These are phyloP conservation scores for Amborella trichopoda DNA, from an alignment of 164 flowering plant species.

Conservation along the genomic window DNA sequence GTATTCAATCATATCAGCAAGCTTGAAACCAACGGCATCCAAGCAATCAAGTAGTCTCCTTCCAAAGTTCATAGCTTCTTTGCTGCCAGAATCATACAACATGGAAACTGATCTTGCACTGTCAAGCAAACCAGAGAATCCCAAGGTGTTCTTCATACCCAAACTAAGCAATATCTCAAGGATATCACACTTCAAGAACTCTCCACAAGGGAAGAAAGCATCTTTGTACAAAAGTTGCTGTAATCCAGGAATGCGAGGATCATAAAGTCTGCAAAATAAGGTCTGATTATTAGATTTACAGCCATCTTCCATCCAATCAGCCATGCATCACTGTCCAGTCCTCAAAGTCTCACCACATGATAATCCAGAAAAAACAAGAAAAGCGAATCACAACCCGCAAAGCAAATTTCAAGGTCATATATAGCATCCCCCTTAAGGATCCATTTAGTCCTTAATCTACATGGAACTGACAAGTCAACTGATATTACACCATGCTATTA, in stretches of 20 bases:
- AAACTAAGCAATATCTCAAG: conserved; percentile 51
- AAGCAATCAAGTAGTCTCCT: conserved; percentile 46
- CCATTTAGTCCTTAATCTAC: too few species aligned
- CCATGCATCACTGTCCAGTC: not conserved
- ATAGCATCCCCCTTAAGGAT: too few species aligned
- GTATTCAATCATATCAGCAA: conserved; percentile 20
- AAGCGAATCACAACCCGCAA: too few species aligned
- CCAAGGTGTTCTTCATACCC: conserved; percentile 58
- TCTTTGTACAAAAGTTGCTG: conserved; percentile 45
- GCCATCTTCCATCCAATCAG: not conserved
- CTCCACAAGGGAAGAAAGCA: conserved; percentile 69
- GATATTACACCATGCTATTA: too few species aligned
- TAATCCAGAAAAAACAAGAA: too few species aligned
- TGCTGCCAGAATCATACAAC: conserved; percentile 42
- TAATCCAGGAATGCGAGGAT: conserved; percentile 76
- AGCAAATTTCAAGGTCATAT: too few species aligned
- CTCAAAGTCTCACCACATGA: too few species aligned
- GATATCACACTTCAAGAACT: conserved; percentile 42
- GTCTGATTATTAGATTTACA: not conserved
- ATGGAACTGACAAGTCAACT: too few species aligned
- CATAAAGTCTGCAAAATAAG: conserved; percentile 64
- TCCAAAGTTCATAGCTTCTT: conserved; percentile 32
- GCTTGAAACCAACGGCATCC: conserved; percentile 39
- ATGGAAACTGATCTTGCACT: conserved; percentile 74
- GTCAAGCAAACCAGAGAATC: conserved; percentile 66